These are phyloP conservation scores for Elsinoe ampelina DNA, from an alignment of 2,329 filamentous ascomycete species.

Conservation along the genomic window DNA sequence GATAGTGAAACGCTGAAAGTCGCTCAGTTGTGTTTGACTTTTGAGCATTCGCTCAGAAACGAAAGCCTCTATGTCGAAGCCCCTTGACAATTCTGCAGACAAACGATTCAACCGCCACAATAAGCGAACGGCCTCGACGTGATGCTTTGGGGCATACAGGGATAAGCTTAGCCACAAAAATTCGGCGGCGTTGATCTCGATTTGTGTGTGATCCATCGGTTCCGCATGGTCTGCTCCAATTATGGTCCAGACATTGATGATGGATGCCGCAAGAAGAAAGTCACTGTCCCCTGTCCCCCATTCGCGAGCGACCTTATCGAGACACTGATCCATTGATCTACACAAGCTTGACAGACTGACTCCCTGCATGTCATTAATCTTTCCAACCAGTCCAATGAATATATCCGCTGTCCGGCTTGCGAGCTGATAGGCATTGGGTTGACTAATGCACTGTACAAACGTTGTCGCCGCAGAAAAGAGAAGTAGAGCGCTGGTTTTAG, in stretches of 20 bases:
- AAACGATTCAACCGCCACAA: slow-evolving; percentile 80
- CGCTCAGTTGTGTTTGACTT: neutral
- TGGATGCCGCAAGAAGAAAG: neutral
- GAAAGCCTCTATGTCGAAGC: neutral
- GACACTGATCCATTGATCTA: neutral
- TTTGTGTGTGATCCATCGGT: neutral
- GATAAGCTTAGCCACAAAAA: slow-evolving; percentile 70
- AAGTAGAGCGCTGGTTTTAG: neutral
- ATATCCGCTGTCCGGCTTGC: neutral
- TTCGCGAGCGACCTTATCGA: neutral
- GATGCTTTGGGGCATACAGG: slow-evolving; percentile 77
- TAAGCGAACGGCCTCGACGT: slow-evolving; percentile 81
- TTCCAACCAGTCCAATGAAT: neutral
- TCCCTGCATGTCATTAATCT: neutral
- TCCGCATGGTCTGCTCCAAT: neutral
- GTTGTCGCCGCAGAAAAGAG: neutral
- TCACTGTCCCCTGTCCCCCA: neutral
- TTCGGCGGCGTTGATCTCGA: neutral
- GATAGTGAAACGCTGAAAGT: slow-evolving; percentile 51
- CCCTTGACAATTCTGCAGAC: slow-evolving; percentile 27
- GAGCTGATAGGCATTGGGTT: neutral
- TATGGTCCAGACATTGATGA: slow-evolving; percentile 1
- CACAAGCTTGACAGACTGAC: neutral
- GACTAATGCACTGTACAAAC: neutral
- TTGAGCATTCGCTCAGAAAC: slow-evolving; percentile 2